phyloP scores from a whole-genome alignment of 2,329 filamentous ascomycete species.

The Akanthomyces dipterigenus region DNA sequence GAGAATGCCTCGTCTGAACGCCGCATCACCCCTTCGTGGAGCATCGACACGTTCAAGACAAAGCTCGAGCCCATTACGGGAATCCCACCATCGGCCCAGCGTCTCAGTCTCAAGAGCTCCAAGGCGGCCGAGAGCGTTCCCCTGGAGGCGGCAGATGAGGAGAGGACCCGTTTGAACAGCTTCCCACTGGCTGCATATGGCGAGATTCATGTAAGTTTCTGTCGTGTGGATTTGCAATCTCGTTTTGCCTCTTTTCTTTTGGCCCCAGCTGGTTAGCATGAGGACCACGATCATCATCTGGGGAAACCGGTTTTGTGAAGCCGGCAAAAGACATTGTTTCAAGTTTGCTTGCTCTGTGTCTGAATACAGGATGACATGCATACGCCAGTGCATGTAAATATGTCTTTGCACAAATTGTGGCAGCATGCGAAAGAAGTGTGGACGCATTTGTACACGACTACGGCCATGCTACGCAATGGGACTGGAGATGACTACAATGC shows the following conservation, averaged over 20 bases:
- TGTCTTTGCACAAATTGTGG: not conserved
- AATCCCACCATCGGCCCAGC: conserved; percentile 74
- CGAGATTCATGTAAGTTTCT: conserved; percentile 66
- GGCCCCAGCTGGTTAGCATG: not conserved
- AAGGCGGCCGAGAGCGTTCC: conserved; percentile 51
- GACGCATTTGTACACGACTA: not conserved
- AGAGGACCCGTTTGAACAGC: conserved; percentile 53
- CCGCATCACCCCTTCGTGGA: conserved; percentile 88
- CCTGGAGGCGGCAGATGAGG: conserved; percentile 67
- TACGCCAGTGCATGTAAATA: too few relatives aligned
- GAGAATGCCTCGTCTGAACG: conserved; percentile 78
- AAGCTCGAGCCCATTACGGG: conserved; percentile 93
- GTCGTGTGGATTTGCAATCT: not conserved
- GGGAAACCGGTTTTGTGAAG: not conserved
- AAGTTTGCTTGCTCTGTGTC: not conserved
- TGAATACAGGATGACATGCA: not conserved
- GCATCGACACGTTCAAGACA: conserved; percentile 71
- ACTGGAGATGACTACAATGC: not conserved
- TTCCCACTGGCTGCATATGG: conserved; percentile 69
- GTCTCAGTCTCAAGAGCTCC: conserved; percentile 62
- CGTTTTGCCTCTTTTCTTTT: not conserved
- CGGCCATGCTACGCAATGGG: not conserved
- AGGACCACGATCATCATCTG: not conserved
- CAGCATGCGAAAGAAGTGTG: not conserved
- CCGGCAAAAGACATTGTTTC: not conserved